These are phyloP conservation scores for Pholiota conissans DNA, from an alignment of 768 basidiomycete genomes.

Conservation along the genomic window DNA sequence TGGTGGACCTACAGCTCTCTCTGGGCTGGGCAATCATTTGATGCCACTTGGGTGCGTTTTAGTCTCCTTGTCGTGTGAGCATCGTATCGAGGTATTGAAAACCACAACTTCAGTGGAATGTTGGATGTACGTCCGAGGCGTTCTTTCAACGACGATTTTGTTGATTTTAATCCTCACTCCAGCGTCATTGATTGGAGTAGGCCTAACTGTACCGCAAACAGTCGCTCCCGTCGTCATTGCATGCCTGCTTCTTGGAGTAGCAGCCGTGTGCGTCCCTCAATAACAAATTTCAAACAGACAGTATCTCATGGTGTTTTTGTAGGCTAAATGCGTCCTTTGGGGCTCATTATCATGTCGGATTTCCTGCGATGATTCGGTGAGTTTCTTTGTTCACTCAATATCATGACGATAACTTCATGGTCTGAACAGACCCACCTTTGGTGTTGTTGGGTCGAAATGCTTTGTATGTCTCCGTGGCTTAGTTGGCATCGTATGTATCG, in stretches of 20 bases:
- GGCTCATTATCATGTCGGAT: slow-evolving; percentile 16
- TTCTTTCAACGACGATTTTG: not conserved
- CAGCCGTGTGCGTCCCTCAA: slow-evolving; percentile 9
- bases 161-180: not conserved
- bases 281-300: no score
- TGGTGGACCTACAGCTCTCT: slow-evolving; percentile 17
- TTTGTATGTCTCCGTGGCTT: slow-evolving; percentile 13
- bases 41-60: slow-evolving; percentile 15
- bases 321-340: slow-evolving; percentile 17
- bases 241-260: slow-evolving; percentile 8
- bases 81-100: not conserved
- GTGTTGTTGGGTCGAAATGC: slow-evolving; percentile 13
- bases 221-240: slow-evolving; percentile 12
- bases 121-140: slow-evolving; percentile 9
- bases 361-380: slow-evolving; percentile 18
- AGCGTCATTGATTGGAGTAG: slow-evolving; percentile 16
- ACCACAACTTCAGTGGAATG: slow-evolving; percentile 10
- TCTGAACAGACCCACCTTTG: slow-evolving; percentile 12
- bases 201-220: slow-evolving; percentile 14
- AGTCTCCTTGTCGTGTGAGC: not conserved
- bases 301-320: not conserved
- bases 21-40: slow-evolving; percentile 16
- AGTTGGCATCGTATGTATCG: slow-evolving; percentile 11
- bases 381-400: no score
- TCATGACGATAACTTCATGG: no score